phyloP scores from a whole-genome alignment of 352 stramenopile genomes.

The Pythium monospermum region DNA sequence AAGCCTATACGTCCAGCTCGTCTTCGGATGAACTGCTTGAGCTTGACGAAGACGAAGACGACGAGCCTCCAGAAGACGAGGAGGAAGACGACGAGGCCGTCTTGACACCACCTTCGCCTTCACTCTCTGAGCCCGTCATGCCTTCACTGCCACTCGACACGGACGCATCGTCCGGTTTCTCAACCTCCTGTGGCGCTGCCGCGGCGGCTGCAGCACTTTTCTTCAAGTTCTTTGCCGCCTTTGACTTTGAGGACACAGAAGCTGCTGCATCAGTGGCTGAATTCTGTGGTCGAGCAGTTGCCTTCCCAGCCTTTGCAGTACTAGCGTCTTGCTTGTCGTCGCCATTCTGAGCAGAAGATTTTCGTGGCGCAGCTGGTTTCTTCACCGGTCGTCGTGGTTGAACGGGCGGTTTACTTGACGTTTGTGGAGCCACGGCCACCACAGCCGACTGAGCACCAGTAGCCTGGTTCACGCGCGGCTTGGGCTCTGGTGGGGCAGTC shows the following conservation, averaged over 20 bases:
- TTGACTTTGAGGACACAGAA: conserved; percentile 2
- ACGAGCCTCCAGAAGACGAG: conserved; percentile 39
- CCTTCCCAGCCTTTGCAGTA: conserved; percentile 1
- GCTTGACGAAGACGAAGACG: conserved; percentile 27
- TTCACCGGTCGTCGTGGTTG: conserved; percentile 14
- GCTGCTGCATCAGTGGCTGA: not conserved
- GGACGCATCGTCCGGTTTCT: not conserved
- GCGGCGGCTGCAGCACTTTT: not conserved
- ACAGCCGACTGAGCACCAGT: not conserved
- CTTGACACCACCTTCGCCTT: conserved; percentile 28
- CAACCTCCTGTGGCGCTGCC: not conserved
- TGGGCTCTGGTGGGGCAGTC: not conserved
- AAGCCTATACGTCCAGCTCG: conserved; percentile 21
- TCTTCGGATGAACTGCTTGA: conserved; percentile 52
- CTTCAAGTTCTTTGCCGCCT: not conserved
- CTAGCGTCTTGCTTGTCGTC: not conserved
- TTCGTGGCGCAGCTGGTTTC: conserved; percentile 11
- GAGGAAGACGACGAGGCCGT: conserved; percentile 48
- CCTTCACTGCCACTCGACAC: conserved; percentile 13
- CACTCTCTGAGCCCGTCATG: conserved; percentile 18
- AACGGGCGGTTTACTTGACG: conserved; percentile 1
- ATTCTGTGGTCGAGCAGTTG: no score
- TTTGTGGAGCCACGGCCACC: no score
- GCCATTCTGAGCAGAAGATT: conserved; percentile 1
- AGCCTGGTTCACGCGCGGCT: not conserved